Evolutionary conservation across 306 rosid genomes (phyloP).

Genomic region (Neltuma alba): DNA sequence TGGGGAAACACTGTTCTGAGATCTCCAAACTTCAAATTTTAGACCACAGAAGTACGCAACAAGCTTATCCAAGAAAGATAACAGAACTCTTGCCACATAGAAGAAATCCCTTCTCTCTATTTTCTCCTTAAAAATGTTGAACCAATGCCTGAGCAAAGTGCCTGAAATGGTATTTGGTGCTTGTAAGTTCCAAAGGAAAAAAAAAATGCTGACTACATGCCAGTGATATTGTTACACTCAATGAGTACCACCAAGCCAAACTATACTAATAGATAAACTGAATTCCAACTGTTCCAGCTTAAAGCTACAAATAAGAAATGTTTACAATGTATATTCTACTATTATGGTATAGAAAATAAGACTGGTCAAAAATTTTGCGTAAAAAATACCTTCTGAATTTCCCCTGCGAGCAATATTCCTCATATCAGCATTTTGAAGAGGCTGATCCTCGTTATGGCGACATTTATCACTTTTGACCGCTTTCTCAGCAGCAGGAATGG

Average conservation of each 20-base stretch:
- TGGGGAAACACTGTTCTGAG: slow-evolving; percentile 65
- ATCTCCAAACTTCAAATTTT: slow-evolving; percentile 67
- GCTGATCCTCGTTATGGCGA: slow-evolving; percentile 40
- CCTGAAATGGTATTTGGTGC: slow-evolving; percentile 49
- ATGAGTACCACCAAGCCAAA: not conserved
- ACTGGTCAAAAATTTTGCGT: slow-evolving; percentile 17
- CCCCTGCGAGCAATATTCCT: slow-evolving; percentile 39
- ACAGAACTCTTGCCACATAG: slow-evolving; percentile 46
- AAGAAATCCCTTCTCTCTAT: slow-evolving; percentile 52
- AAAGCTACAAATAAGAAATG: slow-evolving; percentile 21
- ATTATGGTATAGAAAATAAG: slow-evolving; percentile 24
- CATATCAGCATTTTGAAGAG: slow-evolving; percentile 34
- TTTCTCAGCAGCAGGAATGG: slow-evolving; percentile 45
- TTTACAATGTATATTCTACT: slow-evolving; percentile 14
- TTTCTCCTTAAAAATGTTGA: slow-evolving; percentile 51
- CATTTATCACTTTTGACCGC: slow-evolving; percentile 38
- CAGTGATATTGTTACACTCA: slow-evolving; percentile 16
- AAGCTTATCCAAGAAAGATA: slow-evolving; percentile 61
- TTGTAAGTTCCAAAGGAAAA: slow-evolving; percentile 15
- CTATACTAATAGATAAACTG: not conserved
- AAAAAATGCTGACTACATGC: slow-evolving; percentile 17
- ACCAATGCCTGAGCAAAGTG: slow-evolving; percentile 45
- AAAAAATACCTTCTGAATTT: slow-evolving; percentile 63
- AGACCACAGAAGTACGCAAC: slow-evolving; percentile 48
- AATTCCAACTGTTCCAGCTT: slow-evolving; percentile 17